These are phyloP conservation scores for Fraxinus greggii DNA, from an alignment of 305 asterid species.

Conservation along the genomic window DNA sequence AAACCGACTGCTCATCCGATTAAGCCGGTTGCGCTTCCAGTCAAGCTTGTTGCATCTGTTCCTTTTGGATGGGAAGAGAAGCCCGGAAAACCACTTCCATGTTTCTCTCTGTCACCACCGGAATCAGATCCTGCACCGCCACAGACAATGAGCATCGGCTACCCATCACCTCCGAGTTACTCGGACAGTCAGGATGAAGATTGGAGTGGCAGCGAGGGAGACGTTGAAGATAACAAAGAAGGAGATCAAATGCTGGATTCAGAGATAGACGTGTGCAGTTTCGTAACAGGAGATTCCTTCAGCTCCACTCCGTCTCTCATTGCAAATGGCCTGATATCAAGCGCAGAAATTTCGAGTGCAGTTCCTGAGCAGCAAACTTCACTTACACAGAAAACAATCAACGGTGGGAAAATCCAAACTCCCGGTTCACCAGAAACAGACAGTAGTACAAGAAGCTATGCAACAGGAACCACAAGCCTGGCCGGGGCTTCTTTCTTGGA, in stretches of 20 bases:
- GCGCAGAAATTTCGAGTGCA: constrained; percentile 33
- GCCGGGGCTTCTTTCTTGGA: constrained; percentile 70
- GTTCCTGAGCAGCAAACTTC: constrained; percentile 39
- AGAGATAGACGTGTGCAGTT: constrained; percentile 45
- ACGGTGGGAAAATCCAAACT: constrained; percentile 28
- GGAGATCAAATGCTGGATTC: constrained; percentile 38
- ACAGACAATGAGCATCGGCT: constrained; percentile 21
- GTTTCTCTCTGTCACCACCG: constrained; percentile 22
- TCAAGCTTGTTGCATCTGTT: constrained; percentile 58
- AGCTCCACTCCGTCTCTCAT: constrained; percentile 55
- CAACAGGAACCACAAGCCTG: constrained; percentile 50
- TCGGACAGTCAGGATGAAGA: constrained; percentile 25
- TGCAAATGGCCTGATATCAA: constrained; percentile 49
- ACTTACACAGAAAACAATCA: constrained; percentile 15
- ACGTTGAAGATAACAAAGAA: constrained; percentile 27
- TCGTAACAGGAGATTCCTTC: constrained; percentile 46
- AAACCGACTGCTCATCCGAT: constrained; percentile 36
- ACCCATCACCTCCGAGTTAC: constrained; percentile 32
- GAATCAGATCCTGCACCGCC: constrained; percentile 11
- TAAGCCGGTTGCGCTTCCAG: constrained; percentile 34
- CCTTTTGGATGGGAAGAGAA: constrained; percentile 91
- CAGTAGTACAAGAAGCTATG: constrained; percentile 44
- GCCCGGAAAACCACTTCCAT: constrained; percentile 77
- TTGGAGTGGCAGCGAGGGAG: constrained; percentile 14
- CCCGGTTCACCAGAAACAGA: constrained; percentile 54